Evolutionary conservation across 768 basidiomycete species (phyloP), one percentile per base, ranked within the genome.

Genomic region (Pisolithus albus): DNA sequence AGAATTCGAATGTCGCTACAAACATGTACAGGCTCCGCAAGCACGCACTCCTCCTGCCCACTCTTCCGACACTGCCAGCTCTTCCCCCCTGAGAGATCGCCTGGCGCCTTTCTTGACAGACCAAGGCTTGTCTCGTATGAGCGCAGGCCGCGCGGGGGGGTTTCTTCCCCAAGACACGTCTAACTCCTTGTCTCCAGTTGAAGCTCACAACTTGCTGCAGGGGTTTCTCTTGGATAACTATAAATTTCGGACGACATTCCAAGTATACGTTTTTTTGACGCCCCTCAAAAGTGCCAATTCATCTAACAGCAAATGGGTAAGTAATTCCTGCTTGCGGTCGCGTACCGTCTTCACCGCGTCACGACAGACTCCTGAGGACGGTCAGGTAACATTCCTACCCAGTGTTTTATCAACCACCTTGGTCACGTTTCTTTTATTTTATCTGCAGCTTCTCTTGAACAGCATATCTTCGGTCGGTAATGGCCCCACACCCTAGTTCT

Each of bases 231-330:
- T 26, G 10, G 76, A 80, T 49, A 52, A 61, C 16, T 83, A 67
- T 57, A 62, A 64, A 21, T 83, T 84, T 55, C 56, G 53, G 1
- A 63, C 39, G 1, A 65, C 75, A 0, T 67, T 67, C 40, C 66
- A 80, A 4, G 53, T 80, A 1, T 80, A 82, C 56, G 65, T 69
- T 1, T 83, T 83, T 52, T 46, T 68, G 53, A 55, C 49, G 15
- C 52, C 61, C 5, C 13, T 78, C 3, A 68, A 55, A 18, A 77
- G 73, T 45, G 70, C 73, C 2, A 72, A 67, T 36, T 47, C 67
- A 0, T 64, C 64, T 1, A 76, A 76, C 47, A 53, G 54, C 5
- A 50, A 54, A 47, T 80, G 79, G 78, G 79, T 80, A 57, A 44
- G 63, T 50, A 8, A 40, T 8, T 21, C 10, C n/a, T 3, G 34